Conservation (phyloP, 306 rosid species). For the Prunus campanulata region DNA sequence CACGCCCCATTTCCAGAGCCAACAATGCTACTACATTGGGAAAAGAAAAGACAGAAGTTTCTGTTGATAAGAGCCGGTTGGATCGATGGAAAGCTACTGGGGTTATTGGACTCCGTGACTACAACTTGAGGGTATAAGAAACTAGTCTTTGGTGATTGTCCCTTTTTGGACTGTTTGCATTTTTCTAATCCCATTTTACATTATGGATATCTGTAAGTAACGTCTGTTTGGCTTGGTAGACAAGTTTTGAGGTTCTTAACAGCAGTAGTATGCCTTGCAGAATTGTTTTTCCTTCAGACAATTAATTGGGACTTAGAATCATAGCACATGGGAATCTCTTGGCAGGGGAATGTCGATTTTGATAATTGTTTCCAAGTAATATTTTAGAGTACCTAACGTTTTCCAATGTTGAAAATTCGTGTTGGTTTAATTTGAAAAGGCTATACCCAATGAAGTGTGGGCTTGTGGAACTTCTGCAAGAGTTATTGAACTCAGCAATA, state of each 20-base stretch:
- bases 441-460: slow-evolving; percentile 84
- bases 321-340: background rate
- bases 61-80: slow-evolving; percentile 42
- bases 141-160: background rate
- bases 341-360: background rate
- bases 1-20: slow-evolving; percentile 41
- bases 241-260: background rate
- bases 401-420: background rate
- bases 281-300: background rate
- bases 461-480: slow-evolving; percentile 58
- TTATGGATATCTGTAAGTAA: background rate
- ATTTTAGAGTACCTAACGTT: background rate
- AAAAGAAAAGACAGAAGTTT: slow-evolving; percentile 30
- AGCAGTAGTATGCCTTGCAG: background rate
- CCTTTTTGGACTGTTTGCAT: background rate
- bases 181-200: background rate
- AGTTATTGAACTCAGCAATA: slow-evolving; percentile 65
- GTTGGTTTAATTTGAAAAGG: slow-evolving; percentile 44
- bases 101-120: slow-evolving; percentile 73
- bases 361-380: background rate
- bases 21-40: slow-evolving; percentile 23
- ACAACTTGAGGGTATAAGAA: slow-evolving; percentile 69
- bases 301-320: background rate
- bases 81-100: slow-evolving; percentile 73
- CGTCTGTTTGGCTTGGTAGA: background rate